These are phyloP conservation scores for Aspergillus aculeatinus DNA, from an alignment of 2,329 filamentous ascomycete genomes.

Conservation along the genomic window DNA sequence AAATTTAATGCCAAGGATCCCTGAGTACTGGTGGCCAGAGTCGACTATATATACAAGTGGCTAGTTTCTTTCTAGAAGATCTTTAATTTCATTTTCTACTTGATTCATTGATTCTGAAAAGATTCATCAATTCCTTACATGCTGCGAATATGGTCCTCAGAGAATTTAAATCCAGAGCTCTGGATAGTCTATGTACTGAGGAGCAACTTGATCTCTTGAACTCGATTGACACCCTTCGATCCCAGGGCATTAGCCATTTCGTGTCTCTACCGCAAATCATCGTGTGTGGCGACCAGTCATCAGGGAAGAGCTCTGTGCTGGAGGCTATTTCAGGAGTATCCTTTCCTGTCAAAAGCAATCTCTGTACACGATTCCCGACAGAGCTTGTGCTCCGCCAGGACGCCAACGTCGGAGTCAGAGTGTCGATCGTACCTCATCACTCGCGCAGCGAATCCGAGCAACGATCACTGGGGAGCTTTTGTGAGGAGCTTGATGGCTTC, in stretches of 20 bases:
- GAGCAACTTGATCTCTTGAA: slow-evolving; percentile 60
- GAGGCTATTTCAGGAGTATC: slow-evolving; percentile 63
- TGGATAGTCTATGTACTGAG: slow-evolving; percentile 27
- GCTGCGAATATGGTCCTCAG: slow-evolving; percentile 11
- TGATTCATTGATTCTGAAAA: too few species aligned
- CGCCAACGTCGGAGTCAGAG: slow-evolving; percentile 14
- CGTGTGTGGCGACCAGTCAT: slow-evolving; percentile 64
- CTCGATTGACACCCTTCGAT: slow-evolving; percentile 57
- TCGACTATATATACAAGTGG: too few species aligned
- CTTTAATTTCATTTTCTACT: too few species aligned
- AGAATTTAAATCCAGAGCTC: slow-evolving; percentile 14
- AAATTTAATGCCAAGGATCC: too few species aligned
- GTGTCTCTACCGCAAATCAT: slow-evolving; percentile 61
- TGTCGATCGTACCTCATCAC: slow-evolving; percentile 43
- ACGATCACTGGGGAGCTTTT: slow-evolving; percentile 14
- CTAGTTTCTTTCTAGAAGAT: too few species aligned
- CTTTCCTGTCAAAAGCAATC: slow-evolving; percentile 59
- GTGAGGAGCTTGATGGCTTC: slow-evolving; percentile 19
- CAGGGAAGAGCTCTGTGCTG: slow-evolving; percentile 61
- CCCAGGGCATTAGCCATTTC: slow-evolving; percentile 50
- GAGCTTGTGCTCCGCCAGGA: slow-evolving; percentile 55
- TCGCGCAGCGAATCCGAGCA: slow-evolving; percentile 22
- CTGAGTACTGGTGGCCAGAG: too few species aligned
- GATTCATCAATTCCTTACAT: too few species aligned
- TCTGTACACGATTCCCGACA: slow-evolving; percentile 63